Conservation (phyloP, 2,329 filamentous ascomycete genomes). For the Fonsecaea monophora region DNA sequence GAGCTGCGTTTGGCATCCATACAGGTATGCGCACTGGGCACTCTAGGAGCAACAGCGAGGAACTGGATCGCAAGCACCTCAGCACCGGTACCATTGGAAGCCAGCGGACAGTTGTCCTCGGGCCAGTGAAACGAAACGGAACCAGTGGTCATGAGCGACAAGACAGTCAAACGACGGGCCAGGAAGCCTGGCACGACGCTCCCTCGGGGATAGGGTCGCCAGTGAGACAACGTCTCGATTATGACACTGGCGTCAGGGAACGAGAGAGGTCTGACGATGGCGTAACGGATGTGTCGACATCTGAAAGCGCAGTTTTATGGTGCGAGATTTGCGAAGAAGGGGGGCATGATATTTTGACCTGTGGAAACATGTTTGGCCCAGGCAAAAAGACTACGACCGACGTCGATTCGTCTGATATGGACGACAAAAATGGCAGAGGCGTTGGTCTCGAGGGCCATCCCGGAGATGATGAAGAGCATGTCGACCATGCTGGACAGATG, state of each 20-base stretch:
- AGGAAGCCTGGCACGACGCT: conserved; percentile 25
- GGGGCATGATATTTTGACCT: conserved; percentile 92
- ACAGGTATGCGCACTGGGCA: conserved; percentile 40
- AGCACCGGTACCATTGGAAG: conserved; percentile 34
- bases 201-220: conserved; percentile 15
- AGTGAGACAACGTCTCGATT: conserved; percentile 19
- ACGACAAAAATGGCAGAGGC: not conserved
- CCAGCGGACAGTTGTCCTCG: conserved; percentile 36
- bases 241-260: conserved; percentile 54
- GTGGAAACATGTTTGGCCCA: conserved; percentile 78
- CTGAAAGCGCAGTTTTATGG: conserved; percentile 63
- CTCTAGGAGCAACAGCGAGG: conserved; percentile 45
- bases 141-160: conserved; percentile 6
- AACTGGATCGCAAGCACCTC: conserved; percentile 36
- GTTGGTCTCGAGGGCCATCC: not conserved
- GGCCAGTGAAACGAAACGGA: conserved; percentile 18
- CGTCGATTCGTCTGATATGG: not conserved
- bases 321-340: conserved; percentile 94
- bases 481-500: not conserved
- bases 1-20: conserved; percentile 35
- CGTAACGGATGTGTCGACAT: conserved; percentile 71
- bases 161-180: conserved; percentile 15
- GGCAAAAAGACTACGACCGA: conserved; percentile 18
- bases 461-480: not conserved
- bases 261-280: conserved; percentile 50